A percentile compares a stretch with the other conserved stretches of the same genome.
phyloP scores from a whole-genome alignment of 2,329 filamentous ascomycete genomes.

The Xylariaceae sp. region DNA sequence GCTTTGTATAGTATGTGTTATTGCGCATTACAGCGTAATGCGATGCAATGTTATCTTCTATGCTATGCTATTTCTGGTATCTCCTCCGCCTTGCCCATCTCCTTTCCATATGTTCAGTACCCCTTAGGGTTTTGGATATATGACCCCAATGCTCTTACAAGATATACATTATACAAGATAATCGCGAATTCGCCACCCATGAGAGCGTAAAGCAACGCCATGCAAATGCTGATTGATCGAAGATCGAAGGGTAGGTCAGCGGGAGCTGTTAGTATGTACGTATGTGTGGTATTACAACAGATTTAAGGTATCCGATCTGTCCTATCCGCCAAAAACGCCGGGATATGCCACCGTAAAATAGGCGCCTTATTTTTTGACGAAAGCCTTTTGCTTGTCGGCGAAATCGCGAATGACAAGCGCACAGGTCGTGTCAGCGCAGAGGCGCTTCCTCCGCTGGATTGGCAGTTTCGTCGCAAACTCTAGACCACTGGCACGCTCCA shows the following conservation, averaged over 20 bases:
- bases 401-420: conserved; percentile 81
- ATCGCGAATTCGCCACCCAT: too few species aligned
- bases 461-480: conserved; percentile 86
- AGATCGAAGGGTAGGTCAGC: too few species aligned
- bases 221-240: too few species aligned
- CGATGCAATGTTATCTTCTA: conserved; percentile 1
- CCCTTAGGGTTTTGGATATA: background rate
- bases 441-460: conserved; percentile 65
- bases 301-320: too few species aligned
- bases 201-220: too few species aligned
- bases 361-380: conserved; percentile 38
- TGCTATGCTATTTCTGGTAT: conserved; percentile 22
- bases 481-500: conserved; percentile 87
- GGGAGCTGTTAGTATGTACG: too few species aligned
- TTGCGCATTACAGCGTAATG: background rate
- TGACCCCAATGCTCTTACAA: background rate
- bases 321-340: too few species aligned
- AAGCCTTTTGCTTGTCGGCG: conserved; percentile 58
- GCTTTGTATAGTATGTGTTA: background rate
- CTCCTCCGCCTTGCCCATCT: background rate
- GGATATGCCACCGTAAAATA: too few species aligned
- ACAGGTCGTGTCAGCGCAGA: conserved; percentile 87
- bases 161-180: too few species aligned
- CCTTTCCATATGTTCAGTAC: background rate
- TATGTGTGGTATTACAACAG: too few species aligned